phyloP scores from a whole-genome alignment of 2,329 filamentous ascomycete genomes.

The Gnomoniopsis smithogilvyi region DNA sequence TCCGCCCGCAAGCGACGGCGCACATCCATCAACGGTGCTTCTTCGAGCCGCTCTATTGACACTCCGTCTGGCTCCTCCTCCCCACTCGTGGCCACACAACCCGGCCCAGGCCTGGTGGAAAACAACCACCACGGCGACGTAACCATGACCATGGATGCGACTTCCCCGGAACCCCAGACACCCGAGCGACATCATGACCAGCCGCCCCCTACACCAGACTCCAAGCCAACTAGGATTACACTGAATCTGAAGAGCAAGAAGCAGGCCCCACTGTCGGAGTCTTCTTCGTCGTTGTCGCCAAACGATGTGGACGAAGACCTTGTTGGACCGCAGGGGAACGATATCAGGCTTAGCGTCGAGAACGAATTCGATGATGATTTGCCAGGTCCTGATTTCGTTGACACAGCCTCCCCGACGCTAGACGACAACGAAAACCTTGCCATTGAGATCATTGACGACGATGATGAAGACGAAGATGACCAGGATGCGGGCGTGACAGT shows the following conservation, averaged over 20 bases:
- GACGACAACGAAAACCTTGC: slow-evolving; percentile 39
- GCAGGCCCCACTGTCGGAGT: slow-evolving; percentile 36
- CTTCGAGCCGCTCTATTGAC: slow-evolving; percentile 51
- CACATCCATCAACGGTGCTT: slow-evolving; percentile 51
- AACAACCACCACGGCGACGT: slow-evolving; percentile 22
- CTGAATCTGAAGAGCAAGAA: slow-evolving; percentile 54
- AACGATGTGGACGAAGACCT: slow-evolving; percentile 18
- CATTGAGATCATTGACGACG: slow-evolving; percentile 38
- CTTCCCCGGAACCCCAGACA: slow-evolving; percentile 39
- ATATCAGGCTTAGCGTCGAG: slow-evolving; percentile 44
- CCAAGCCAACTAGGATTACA: slow-evolving; percentile 56
- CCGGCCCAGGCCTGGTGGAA: not conserved
- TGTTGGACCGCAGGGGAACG: slow-evolving; percentile 24
- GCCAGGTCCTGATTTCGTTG: slow-evolving; percentile 10
- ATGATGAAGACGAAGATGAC: slow-evolving; percentile 17
- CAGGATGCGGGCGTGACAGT: slow-evolving; percentile 22
- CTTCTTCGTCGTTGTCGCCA: slow-evolving; percentile 43
- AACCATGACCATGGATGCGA: slow-evolving; percentile 40
- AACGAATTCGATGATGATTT: slow-evolving; percentile 37
- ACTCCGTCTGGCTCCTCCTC: slow-evolving; percentile 24
- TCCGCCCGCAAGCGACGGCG: slow-evolving; percentile 58
- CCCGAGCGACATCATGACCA: slow-evolving; percentile 34
- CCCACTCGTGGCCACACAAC: slow-evolving; percentile 16
- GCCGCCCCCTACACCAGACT: slow-evolving; percentile 33
- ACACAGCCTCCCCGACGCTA: slow-evolving; percentile 3